phyloP scores from a whole-genome alignment of 305 asterid species.

The Fraxinus sp. region DNA sequence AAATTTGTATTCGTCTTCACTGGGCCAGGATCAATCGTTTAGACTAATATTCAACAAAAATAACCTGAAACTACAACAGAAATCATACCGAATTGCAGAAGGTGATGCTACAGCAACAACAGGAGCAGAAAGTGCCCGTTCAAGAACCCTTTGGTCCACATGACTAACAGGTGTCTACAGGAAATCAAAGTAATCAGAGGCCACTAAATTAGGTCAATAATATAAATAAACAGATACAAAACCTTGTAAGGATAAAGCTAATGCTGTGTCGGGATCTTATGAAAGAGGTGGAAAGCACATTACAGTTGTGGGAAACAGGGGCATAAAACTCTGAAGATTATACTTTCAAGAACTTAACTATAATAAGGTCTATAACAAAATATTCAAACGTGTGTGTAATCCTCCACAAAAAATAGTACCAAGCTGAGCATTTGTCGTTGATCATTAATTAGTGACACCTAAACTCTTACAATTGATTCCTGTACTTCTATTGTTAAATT shows the following conservation, averaged over 20 bases:
- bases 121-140: slow-evolving; percentile 64
- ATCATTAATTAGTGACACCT: not conserved
- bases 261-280: not conserved
- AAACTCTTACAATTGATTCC: not conserved
- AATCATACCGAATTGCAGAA: slow-evolving; percentile 63
- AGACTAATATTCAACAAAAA: not conserved
- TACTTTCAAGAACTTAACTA: not conserved
- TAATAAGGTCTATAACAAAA: not conserved
- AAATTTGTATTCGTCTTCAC: not conserved
- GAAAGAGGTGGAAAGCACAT: not conserved
- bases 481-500: not conserved
- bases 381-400: not conserved
- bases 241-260: not conserved
- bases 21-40: not conserved
- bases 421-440: not conserved
- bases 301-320: not conserved
- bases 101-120: slow-evolving; percentile 85
- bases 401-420: not conserved
- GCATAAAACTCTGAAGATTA: not conserved
- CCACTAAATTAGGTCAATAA: not conserved
- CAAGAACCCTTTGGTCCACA: slow-evolving; percentile 50
- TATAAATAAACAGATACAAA: not conserved
- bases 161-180: slow-evolving; percentile 54
- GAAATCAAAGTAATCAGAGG: slow-evolving; percentile 5
- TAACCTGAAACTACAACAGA: slow-evolving; percentile 2